A percentile compares a stretch with the other conserved stretches of the same genome.
These are phyloP conservation scores for Schizosaccharomyces cryophilus DNA, from an alignment of 805 yeast genomes.

Conservation along the genomic window DNA sequence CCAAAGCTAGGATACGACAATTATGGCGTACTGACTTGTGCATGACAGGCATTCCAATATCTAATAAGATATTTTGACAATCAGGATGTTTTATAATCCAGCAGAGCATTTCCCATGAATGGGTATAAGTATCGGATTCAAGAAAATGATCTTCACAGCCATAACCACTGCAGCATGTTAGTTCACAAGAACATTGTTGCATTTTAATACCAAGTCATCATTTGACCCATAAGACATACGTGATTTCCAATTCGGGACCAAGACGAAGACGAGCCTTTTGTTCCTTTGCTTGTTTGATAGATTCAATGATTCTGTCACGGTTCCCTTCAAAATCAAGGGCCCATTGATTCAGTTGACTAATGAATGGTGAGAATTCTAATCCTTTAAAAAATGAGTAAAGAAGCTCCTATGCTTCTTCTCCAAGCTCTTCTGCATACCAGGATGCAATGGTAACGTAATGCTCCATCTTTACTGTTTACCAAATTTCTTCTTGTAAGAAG, in stretches of 20 bases:
- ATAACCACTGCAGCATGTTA: constrained; percentile 6
- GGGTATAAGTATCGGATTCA: constrained; percentile 68
- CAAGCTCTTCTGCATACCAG: constrained; percentile 5
- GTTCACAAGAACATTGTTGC: not conserved
- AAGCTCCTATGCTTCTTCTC: too few species aligned
- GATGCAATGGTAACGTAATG: constrained; percentile 8
- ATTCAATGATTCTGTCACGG: constrained; percentile 65
- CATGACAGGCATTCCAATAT: constrained; percentile 82
- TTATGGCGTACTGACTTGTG: constrained; percentile 77
- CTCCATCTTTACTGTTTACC: constrained; percentile 5
- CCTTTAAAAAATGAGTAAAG: too few species aligned
- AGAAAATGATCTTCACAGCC: constrained; percentile 86
- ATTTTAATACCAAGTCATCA: not conserved
- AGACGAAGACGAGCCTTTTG: constrained; percentile 64
- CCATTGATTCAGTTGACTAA: constrained; percentile 77
- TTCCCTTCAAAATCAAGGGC: constrained; percentile 95
- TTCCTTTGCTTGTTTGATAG: constrained; percentile 52
- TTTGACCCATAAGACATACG: constrained; percentile 23
- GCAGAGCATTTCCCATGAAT: constrained; percentile 85
- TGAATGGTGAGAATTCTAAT: not conserved
- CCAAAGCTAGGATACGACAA: constrained; percentile 62
- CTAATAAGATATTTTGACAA: constrained; percentile 56
- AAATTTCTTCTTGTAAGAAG: too few species aligned
- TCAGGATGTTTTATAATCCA: constrained; percentile 43
- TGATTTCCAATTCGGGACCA: constrained; percentile 87